Evolutionary conservation across 148 eudicot species (phyloP).

Genomic region (Rhododendron henanense): DNA sequence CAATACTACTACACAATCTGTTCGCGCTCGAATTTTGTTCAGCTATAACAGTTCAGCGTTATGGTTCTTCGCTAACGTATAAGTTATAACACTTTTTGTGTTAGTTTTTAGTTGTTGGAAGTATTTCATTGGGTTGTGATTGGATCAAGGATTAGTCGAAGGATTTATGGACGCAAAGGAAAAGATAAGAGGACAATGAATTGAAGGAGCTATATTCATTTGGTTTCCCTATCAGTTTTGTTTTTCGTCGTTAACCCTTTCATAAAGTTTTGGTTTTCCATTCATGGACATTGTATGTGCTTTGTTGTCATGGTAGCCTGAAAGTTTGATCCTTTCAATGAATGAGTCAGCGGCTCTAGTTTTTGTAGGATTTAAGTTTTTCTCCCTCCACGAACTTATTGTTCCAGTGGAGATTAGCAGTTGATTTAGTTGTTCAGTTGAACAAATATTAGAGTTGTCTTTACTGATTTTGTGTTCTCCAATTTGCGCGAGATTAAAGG

Average conservation of each 20-base stretch:
- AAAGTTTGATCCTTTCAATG: not conserved
- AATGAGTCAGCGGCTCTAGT: not conserved
- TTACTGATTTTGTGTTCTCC: not conserved
- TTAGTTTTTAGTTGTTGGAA: not conserved
- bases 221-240: not conserved
- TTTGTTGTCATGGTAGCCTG: not conserved
- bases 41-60: not conserved
- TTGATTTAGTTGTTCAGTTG: not conserved
- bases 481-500: constrained; percentile 27
- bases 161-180: not conserved
- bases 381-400: not conserved
- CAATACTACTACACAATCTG: not conserved
- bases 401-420: not conserved
- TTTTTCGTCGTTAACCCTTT: not conserved
- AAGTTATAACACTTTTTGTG: not conserved
- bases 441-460: not conserved
- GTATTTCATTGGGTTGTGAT: not conserved
- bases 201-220: not conserved
- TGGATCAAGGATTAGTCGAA: not conserved
- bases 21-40: not conserved
- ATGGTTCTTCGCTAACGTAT: not conserved
- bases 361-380: not conserved
- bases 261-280: not conserved
- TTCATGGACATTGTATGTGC: not conserved
- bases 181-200: not conserved